Conservation (phyloP, 2,329 filamentous ascomycete genomes). For the Fusarium sp. region DNA sequence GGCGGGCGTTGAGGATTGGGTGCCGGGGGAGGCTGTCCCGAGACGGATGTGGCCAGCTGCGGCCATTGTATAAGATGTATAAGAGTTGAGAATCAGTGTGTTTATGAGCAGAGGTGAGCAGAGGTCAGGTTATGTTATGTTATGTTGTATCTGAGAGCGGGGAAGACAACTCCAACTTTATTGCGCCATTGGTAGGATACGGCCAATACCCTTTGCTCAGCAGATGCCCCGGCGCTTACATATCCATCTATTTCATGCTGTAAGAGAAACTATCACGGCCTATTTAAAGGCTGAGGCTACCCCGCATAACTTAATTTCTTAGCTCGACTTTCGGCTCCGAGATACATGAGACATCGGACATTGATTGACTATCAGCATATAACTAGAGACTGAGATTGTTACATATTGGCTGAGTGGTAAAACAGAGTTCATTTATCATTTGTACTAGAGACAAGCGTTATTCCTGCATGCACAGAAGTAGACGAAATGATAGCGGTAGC, state of each 20-base stretch:
- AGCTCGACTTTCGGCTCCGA: constrained; percentile 14
- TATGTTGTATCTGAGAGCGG: constrained; percentile 22
- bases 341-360: neutral
- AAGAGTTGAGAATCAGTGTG: constrained; percentile 4
- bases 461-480: too few relatives aligned
- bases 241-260: neutral
- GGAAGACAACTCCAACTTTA: constrained; percentile 10
- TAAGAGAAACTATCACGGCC: constrained; percentile 7
- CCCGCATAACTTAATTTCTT: constrained; percentile 17
- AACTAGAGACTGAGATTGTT: too few relatives aligned
- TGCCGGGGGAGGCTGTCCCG: constrained; percentile 66
- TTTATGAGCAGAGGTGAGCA: neutral
- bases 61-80: constrained; percentile 20
- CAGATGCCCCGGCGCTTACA: constrained; percentile 15
- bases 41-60: constrained; percentile 58
- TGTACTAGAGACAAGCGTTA: too few relatives aligned
- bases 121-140: constrained; percentile 9
- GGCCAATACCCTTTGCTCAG: neutral
- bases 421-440: too few relatives aligned
- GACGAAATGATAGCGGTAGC: too few relatives aligned
- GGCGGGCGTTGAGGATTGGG: constrained; percentile 60
- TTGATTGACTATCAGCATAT: too few relatives aligned
- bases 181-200: neutral
- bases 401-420: too few relatives aligned
- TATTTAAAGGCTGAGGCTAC: constrained; percentile 16